Evolutionary conservation across 2,329 filamentous ascomycete species (phyloP), one percentile per base, ranked within the genome.

Genomic region (Hymenoscyphus linearis): DNA sequence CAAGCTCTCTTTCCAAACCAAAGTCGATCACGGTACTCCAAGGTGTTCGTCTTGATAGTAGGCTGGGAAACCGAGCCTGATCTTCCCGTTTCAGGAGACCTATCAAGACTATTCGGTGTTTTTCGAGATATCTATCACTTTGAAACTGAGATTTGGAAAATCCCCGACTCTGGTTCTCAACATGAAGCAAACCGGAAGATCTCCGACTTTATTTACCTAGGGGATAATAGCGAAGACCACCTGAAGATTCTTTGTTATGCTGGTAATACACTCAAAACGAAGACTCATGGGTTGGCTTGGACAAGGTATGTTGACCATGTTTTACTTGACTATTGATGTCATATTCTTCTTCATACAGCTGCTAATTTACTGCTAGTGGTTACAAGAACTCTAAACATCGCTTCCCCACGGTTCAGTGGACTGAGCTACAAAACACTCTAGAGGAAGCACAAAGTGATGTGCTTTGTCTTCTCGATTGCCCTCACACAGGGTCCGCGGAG

Each of bases 191-290:
- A 58, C 12, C 31, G 65, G 16, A 67, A 62, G 55, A 59, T 69
- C 6, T 26, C 50, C 5, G 60, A 66, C 1, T 68, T 68, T 26
- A 40, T 68, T 12, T 27, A 44, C 3, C 47, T 61, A 3, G 67
- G 64, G 2, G 61, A 61, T 4, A 54, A 64, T 37, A 65, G 60
- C 50, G 55, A 65, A 16, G 62, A 66, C 2, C 47, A 66, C 44
- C 58, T 69, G 47, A 69, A 69, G 44, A 68, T 69, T 27, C 57
- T 69, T 3, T 68, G 59, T 37, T 69, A 69, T 58, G 62, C 59
- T 26, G 68, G 68, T 31, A 57, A 66, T 59, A 55, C 61, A n/a
- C 37, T 53, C 25, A 40, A 62, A 13, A 57, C 50, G 4, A 63
- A 62, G 13, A 62, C 58, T 36, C 52, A 58, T 22, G 58, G 50